Percentiles rank a stretch among this genome's conserved stretches.
Conservation (phyloP, 441 rosid species). For the Monsonia emarginata region DNA sequence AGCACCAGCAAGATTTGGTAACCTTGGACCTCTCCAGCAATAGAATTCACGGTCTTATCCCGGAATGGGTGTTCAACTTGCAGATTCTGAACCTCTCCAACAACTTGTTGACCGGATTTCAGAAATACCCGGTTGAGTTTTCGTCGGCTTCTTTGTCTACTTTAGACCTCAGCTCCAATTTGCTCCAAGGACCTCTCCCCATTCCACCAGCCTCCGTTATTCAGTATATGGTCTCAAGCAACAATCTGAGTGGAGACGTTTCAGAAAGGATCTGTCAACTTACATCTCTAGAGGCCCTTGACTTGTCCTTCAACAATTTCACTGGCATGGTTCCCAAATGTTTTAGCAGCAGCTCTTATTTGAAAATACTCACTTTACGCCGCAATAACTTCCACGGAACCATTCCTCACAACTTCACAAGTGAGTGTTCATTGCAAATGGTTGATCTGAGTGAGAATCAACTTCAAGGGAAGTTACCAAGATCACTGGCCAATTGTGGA, state of each 20-base stretch:
- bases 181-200: conserved; percentile 14
- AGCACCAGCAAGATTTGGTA: background rate
- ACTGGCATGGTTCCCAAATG: conserved; percentile 19
- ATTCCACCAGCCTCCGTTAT: conserved; percentile 2
- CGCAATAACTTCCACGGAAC: conserved; percentile 6
- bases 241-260: conserved; percentile 16
- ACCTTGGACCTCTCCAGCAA: conserved; percentile 17
- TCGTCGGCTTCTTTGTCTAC: conserved; percentile 1
- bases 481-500: conserved; percentile 16
- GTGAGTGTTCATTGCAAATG: conserved; percentile 10
- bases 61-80: conserved; percentile 1
- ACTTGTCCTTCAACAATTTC: conserved; percentile 21
- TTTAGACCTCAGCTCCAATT: conserved; percentile 20
- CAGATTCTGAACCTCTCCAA: conserved; percentile 9
- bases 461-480: conserved; percentile 12
- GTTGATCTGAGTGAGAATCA: conserved; percentile 17
- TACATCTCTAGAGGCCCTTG: conserved; percentile 14
- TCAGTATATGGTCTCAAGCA: background rate
- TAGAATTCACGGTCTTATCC: conserved; percentile 12
- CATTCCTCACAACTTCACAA: background rate
- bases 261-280: conserved; percentile 13
- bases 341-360: conserved; percentile 3
- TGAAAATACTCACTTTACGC: no score
- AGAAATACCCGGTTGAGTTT: conserved; percentile 8
- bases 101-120: conserved; percentile 14